phyloP scores from a whole-genome alignment of 2,329 filamentous ascomycete genomes.

The Colletotrichum simmondsii region DNA sequence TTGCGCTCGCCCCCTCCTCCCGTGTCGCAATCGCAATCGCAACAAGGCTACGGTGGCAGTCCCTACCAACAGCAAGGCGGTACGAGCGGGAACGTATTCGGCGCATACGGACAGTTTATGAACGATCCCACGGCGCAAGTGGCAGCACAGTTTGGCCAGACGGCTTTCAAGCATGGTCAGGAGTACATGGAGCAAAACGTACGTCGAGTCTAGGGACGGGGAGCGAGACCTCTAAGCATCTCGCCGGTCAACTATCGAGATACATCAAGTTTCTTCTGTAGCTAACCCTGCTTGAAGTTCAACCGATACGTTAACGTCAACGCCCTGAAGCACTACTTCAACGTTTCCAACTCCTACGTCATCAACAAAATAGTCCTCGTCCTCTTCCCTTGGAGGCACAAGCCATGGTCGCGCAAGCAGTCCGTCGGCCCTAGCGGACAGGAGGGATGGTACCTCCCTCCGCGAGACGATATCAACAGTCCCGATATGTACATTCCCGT shows the following conservation, averaged over 20 bases:
- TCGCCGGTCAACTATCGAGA: not conserved
- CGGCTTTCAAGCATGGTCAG: slow-evolving; percentile 89
- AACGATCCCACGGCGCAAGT: slow-evolving; percentile 95
- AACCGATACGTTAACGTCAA: slow-evolving; percentile 88
- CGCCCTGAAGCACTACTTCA: slow-evolving; percentile 98
- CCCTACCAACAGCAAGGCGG: slow-evolving; percentile 76
- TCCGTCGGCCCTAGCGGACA: slow-evolving; percentile 75
- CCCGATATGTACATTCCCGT: slow-evolving; percentile 99
- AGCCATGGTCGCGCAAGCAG: slow-evolving; percentile 95
- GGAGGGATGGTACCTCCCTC: slow-evolving; percentile 85
- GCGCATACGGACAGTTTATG: slow-evolving; percentile 91
- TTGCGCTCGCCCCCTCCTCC: slow-evolving; percentile 93
- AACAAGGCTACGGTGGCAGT: slow-evolving; percentile 70
- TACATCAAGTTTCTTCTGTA: not conserved
- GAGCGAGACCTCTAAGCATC: not conserved
- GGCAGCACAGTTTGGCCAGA: slow-evolving; percentile 93
- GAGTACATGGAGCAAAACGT: slow-evolving; percentile 97
- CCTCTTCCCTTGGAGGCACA: slow-evolving; percentile 96
- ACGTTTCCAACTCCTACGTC: slow-evolving; percentile 97
- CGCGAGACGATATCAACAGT: slow-evolving; percentile 94
- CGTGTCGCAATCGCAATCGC: slow-evolving; percentile 74
- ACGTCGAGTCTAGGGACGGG: slow-evolving; percentile 44
- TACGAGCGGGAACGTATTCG: slow-evolving; percentile 66
- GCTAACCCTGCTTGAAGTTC: slow-evolving; percentile 50
- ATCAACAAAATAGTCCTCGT: slow-evolving; percentile 93